Conservation (phyloP, 148 eudicot species). For the Silene conica region DNA sequence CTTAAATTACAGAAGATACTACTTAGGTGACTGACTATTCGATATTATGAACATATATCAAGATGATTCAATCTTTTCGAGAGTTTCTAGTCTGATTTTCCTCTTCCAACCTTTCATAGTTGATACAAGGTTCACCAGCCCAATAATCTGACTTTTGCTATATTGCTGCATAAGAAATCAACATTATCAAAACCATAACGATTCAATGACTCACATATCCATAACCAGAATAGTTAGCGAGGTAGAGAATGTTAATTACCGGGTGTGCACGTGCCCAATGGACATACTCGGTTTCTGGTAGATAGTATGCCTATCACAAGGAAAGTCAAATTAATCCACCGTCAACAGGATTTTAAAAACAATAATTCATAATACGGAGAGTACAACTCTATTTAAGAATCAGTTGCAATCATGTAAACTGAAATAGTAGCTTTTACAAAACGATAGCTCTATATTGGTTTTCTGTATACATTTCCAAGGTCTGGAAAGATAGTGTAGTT, state of each 20-base stretch:
- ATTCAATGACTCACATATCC: background rate
- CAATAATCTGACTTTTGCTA: conserved; percentile 66
- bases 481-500: background rate
- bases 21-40: conserved; percentile 1
- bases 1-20: conserved; percentile 1
- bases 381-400: background rate
- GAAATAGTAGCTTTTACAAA: background rate
- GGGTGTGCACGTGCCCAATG: conserved; percentile 92
- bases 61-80: conserved; percentile 63
- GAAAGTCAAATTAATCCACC: conserved; percentile 1
- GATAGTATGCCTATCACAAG: conserved; percentile 76
- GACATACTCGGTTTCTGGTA: conserved; percentile 93
- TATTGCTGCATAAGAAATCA: conserved; percentile 52
- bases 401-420: background rate
- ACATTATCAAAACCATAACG: conserved; percentile 6
- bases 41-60: conserved; percentile 21
- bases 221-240: background rate
- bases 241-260: conserved; percentile 35
- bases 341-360: background rate
- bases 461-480: background rate
- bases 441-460: background rate
- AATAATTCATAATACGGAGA: background rate
- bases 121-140: conserved; percentile 84
- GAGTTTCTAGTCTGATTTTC: conserved; percentile 76
- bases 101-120: conserved; percentile 93